phyloP scores from a whole-genome alignment of 192 early-diverging fungal genomes.

The Fimicolochytrium jonesii region DNA sequence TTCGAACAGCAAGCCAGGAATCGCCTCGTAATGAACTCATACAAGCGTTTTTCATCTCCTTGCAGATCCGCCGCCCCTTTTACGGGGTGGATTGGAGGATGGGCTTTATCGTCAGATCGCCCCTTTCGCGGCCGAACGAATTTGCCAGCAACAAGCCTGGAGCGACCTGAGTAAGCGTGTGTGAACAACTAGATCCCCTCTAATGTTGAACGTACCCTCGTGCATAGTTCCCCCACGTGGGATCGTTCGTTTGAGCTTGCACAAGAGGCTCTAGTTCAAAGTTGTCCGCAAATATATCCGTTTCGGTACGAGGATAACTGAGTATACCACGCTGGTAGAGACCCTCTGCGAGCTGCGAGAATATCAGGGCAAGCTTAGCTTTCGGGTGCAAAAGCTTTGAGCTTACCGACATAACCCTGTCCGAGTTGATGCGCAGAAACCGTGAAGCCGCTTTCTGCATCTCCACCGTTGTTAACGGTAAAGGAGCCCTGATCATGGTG shows the following conservation, averaged over 20 bases:
- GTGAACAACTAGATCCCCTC: background rate
- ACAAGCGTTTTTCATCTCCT: constrained; percentile 69
- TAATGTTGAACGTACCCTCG: constrained; percentile 39
- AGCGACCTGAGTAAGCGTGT: background rate
- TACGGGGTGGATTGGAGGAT: constrained; percentile 96
- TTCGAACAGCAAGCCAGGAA: constrained; percentile 92
- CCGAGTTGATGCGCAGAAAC: constrained; percentile 69
- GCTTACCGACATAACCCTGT: constrained; percentile 70
- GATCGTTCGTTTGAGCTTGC: constrained; percentile 54
- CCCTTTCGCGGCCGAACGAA: constrained; percentile 77
- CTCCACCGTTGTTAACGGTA: constrained; percentile 93
- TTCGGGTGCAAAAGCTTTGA: background rate
- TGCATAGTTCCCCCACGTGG: constrained; percentile 40
- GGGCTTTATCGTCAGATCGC: constrained; percentile 88
- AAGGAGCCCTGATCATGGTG: constrained; percentile 60
- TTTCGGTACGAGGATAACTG: constrained; percentile 96
- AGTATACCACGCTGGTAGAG: constrained; percentile 86
- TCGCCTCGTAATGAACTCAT: constrained; percentile 81
- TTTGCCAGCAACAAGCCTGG: constrained; percentile 59
- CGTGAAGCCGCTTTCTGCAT: constrained; percentile 78
- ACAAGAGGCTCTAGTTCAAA: constrained; percentile 70
- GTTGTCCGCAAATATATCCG: constrained; percentile 76
- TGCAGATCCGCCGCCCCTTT: constrained; percentile 46
- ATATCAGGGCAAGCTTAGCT: too few species aligned
- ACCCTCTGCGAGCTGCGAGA: constrained; percentile 76